Percentiles rank a stretch among this genome's conserved stretches.
Evolutionary conservation across 768 basidiomycete species (phyloP).

Genomic region (Termitomyces sp.): DNA sequence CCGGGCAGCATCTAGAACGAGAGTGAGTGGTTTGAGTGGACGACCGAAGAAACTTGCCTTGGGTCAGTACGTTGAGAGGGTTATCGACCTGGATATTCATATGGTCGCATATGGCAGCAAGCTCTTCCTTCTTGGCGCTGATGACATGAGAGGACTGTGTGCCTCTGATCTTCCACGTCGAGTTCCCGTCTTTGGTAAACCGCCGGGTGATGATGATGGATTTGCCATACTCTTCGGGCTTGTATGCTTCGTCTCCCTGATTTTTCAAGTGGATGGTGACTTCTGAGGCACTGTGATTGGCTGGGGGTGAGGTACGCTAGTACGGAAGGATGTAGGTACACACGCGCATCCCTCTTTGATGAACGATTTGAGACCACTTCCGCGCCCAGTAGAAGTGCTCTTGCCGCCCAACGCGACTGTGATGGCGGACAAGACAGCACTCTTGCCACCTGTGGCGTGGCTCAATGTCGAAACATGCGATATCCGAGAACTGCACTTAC

Average conservation of each 20-base stretch:
- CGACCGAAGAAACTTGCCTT: constrained; percentile 52
- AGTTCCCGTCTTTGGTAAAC: constrained; percentile 71
- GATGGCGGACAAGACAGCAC: constrained; percentile 89
- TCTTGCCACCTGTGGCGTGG: constrained; percentile 75
- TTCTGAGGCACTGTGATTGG: constrained; percentile 48
- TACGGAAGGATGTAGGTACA: constrained; percentile 16
- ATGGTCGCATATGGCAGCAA: constrained; percentile 85
- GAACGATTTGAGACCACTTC: constrained; percentile 76
- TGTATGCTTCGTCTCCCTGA: constrained; percentile 85
- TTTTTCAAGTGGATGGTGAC: constrained; percentile 85
- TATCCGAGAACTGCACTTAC: constrained; percentile 26
- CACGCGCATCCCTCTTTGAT: constrained; percentile 81
- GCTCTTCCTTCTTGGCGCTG: constrained; percentile 75
- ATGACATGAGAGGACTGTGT: constrained; percentile 37
- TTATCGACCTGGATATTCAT: constrained; percentile 98
- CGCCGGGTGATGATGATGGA: constrained; percentile 79
- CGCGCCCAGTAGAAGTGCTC: constrained; percentile 86
- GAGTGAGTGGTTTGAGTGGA: neutral
- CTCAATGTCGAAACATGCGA: neutral
- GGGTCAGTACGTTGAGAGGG: constrained; percentile 91
- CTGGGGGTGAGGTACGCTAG: neutral
- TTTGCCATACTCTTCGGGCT: constrained; percentile 78
- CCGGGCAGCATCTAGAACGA: constrained; percentile 51
- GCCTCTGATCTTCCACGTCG: constrained; percentile 78
- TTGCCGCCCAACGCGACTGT: constrained; percentile 94